Base-by-base conservation (phyloP, 495 filamentous ascomycete species). In the Podospora fimiseda region DNA sequence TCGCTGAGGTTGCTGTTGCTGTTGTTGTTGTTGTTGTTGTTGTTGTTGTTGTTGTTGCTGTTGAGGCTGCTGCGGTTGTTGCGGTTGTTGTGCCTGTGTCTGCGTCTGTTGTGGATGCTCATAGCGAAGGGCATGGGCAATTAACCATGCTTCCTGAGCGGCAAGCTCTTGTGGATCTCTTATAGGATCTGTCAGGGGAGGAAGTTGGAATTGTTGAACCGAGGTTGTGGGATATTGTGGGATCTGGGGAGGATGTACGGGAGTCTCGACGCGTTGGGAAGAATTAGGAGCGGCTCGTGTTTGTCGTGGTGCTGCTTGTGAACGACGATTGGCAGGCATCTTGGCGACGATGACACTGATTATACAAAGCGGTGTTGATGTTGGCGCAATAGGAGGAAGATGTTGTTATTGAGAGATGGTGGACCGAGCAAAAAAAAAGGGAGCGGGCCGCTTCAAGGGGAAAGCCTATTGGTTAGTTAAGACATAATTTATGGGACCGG, bases 231-330 rank as follows among this genome's bases (percentile, higher is more conserved):
- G 15, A 22, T 42, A 37, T 0, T 36, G 19, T 33, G 11, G 27
- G 9, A 60, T 16, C 21, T 51, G 57, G 8, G 60, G 60, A 23
- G 54, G 60, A 15, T 21, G 55, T 51, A 61, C 53, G 21, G 60
- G 55, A 3, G 55, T 61, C 43, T 63, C 58, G 50, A 41, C 22
- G 21, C 45, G 55, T n/a, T n/a, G n/a, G 11, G 27, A 33, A 33
- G 6, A 5, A 11, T 11, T 5, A 21, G 19, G 30, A 14, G 22
- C 52, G 11, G 21, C 14, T 27, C 41, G 41, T 13, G 51, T 19
- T 19, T 30, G 44, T 27, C 21, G 52, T 23, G 54, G 30, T 9
- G 20, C 38, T 9, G 19, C 13, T 13, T 50, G n/a, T 14, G 1
- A n/a, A 19, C 16, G 11, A 21, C 15, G 9, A 3, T 8, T 5